Conservation (phyloP, 2,329 filamentous ascomycete genomes). For the Cladophialophora chaetospira region DNA sequence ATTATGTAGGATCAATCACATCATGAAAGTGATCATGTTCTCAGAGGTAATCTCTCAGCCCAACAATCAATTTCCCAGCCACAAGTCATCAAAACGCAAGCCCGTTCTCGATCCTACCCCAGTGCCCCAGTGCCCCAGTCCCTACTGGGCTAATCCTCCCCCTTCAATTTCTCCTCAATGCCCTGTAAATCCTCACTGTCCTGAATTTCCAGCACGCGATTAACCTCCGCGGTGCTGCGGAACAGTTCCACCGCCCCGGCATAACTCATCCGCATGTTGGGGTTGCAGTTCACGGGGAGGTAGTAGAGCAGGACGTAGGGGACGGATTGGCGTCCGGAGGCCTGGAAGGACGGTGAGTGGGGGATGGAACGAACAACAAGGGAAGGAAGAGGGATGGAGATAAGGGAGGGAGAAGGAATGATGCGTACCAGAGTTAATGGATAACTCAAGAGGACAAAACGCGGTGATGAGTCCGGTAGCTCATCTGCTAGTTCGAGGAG, state of each 20-base stretch:
- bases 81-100: no score
- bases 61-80: no score
- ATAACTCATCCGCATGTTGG: conserved; percentile 86
- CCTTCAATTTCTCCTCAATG: conserved; percentile 68
- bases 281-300: conserved; percentile 87
- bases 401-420: conserved; percentile 12
- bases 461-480: conserved; percentile 86
- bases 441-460: conserved; percentile 88
- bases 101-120: no score
- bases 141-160: no score
- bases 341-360: conserved; percentile 49
- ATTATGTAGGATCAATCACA: no score
- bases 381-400: neutral
- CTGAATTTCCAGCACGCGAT: conserved; percentile 81
- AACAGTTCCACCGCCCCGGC: conserved; percentile 95
- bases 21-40: no score
- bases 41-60: no score
- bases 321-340: conserved; percentile 79
- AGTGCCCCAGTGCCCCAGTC: no score
- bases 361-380: neutral
- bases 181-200: conserved; percentile 77
- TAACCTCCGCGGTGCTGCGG: conserved; percentile 89
- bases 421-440: conserved; percentile 75
- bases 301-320: conserved; percentile 96
- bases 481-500: conserved; percentile 83